Base-by-base conservation (phyloP, 306 rosid genomes). In the Medicago truncatula region DNA sequence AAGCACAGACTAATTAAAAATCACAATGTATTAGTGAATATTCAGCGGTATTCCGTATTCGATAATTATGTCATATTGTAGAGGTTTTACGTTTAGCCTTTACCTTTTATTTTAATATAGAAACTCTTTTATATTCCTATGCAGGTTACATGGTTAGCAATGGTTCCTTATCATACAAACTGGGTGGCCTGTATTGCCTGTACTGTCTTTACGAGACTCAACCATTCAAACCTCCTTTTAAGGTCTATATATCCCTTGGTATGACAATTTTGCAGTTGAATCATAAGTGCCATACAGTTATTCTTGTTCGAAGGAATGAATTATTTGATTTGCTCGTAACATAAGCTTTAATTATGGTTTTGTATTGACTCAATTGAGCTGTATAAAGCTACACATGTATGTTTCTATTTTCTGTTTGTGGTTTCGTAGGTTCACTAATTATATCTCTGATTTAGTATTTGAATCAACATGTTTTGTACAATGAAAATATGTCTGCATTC, bases 181-280 rank as follows among this genome's bases (percentile, higher is more conserved):
- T 95, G 74, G 97, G 93, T 59, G 97, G 97, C 71, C 88, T 95
- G 43, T 92, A 87, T 81, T 85, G 95, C 88, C 93, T 90, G 72
- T 95, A 86, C 74, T 89, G 93, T 74, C 93, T 95, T 60, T 81
- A 90, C 15, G 97, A 95, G 90, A 90, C 92, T 72, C 99, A 95
- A 50, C 97, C 97, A 17, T 86, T 86, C 78, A 92, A 85, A 65
- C 91, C 99, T 17, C 85, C 89, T 50, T 90, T 86, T 81, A 90
- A 77, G 74, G 79, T 92, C 73, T 95, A 92, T 86, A 73, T 92
- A 65, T 92, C 97, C 49, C 81, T 92, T 71, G 93, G 97, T 93
- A 89, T 65, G 87, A 20, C 43, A 56, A 20, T 64, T 57, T 80
- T 41, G 58, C 40, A 31, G 38, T 63, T 63, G 21, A 23, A 64